Evolutionary conservation across 2,329 filamentous ascomycete species (phyloP), one percentile per base, ranked within the genome.

Genomic region (Pseudogymnoascus sp.): DNA sequence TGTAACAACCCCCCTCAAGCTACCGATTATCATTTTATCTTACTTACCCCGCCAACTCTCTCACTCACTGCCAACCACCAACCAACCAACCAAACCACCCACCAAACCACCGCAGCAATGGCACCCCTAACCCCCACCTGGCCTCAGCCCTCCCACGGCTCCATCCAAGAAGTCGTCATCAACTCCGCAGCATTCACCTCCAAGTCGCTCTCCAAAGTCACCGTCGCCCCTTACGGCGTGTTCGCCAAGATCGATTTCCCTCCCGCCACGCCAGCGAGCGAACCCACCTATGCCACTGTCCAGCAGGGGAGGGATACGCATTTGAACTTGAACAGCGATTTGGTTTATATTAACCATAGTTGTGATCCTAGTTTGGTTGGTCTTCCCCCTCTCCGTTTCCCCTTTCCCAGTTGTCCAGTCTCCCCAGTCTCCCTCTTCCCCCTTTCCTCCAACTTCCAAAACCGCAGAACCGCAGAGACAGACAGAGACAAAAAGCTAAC

Each of bases 281-380:
- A 80, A 66, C 79, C 84, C 2, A 87, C 83, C 10, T 89, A 88
- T 69, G 83, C 85, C 31, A 87, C 85, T 1, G 85, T 88, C 25
- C 86, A 89, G 75, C 81, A 81, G 66, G 83, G 79, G 65, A 76
- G 76, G 63, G 73, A 83, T 68, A 76, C 76, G 64, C 86, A 89
- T 72, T 75, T 88, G 69, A 81, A 84, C 70, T 77, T 89, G 48
- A 88, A 89, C 77, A 86, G 83, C 70, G 85, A 88, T 71, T 72
- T 89, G 71, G 73, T 89, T 54, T 89, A 87, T 75, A 85, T 87
- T 68, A 89, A 89, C 74, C 86, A 89, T 75, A 86, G 83, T 4
- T 89, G 86, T 75, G 84, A 86, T 70, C 86, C 86, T 23, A 84
- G 83, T 72, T 78, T 89, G 65, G 84, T 87, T 67, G 78, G 83